These are phyloP conservation scores for Asterionellopsis glacialis DNA, from an alignment of 108 stramenopile species.

Conservation along the genomic window DNA sequence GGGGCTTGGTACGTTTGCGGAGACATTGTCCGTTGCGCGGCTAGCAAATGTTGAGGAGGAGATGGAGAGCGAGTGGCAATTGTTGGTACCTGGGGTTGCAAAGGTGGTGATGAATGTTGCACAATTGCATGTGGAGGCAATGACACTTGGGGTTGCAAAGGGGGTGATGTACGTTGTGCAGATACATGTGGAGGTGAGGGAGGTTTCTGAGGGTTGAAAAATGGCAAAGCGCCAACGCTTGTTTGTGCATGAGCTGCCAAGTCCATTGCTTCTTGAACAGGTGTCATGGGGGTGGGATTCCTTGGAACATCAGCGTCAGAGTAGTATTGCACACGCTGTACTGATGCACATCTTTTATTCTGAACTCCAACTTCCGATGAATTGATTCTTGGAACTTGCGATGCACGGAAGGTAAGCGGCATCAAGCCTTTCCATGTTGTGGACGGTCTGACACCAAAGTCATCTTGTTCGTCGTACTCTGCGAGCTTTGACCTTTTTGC, in stretches of 20 bases:
- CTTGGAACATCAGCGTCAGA: slow-evolving; percentile 64
- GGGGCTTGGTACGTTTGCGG: neutral
- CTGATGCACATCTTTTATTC: slow-evolving; percentile 44
- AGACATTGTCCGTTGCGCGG: neutral
- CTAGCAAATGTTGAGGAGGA: slow-evolving; percentile 6
- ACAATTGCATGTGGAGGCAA: no score
- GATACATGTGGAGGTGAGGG: slow-evolving; percentile 19
- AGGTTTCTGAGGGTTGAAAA: slow-evolving; percentile 56
- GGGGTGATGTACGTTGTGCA: slow-evolving; percentile 8
- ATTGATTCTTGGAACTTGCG: slow-evolving; percentile 46
- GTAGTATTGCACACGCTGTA: slow-evolving; percentile 36
- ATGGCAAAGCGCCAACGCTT: slow-evolving; percentile 56
- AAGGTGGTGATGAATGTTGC: slow-evolving; percentile 5
- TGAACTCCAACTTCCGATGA: slow-evolving; percentile 61
- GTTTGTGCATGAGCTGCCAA: slow-evolving; percentile 51
- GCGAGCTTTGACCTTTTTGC: slow-evolving; percentile 59
- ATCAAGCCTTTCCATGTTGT: slow-evolving; percentile 31
- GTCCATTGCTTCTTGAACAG: slow-evolving; percentile 79
- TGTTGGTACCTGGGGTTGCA: slow-evolving; percentile 7
- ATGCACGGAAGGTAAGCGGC: slow-evolving; percentile 35
- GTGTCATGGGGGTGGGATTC: slow-evolving; percentile 59
- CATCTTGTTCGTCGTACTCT: slow-evolving; percentile 52
- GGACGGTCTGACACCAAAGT: slow-evolving; percentile 27
- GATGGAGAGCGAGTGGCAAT: slow-evolving; percentile 5
- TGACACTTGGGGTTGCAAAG: slow-evolving; percentile 3